phyloP scores from a whole-genome alignment of 2,329 filamentous ascomycete species.

The Hortaea sp. region DNA sequence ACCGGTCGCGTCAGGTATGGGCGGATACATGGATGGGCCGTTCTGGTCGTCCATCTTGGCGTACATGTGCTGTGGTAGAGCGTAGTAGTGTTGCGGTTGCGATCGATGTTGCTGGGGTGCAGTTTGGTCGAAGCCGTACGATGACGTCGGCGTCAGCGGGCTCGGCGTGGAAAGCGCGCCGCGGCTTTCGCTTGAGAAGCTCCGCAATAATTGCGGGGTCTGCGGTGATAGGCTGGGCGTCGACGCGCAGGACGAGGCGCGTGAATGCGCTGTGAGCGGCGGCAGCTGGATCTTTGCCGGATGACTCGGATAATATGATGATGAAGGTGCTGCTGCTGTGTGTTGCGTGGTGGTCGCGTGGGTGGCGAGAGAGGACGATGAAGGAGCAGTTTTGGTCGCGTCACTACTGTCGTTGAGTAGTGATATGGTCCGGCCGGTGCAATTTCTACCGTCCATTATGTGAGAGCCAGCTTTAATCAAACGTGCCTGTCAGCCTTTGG shows the following conservation, averaged over 20 bases:
- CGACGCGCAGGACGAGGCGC: constrained; percentile 32
- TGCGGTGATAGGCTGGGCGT: constrained; percentile 37
- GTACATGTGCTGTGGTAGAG: constrained; percentile 9
- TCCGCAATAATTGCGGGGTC: constrained; percentile 25
- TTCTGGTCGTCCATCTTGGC: constrained; percentile 26
- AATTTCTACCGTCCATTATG: constrained; percentile 44
- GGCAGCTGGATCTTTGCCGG: constrained; percentile 14
- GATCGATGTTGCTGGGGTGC: not conserved
- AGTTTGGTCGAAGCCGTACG: constrained; percentile 14
- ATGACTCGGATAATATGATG: not conserved
- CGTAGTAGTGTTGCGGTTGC: constrained; percentile 7
- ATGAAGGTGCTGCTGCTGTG: too few species aligned
- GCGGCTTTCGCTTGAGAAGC: constrained; percentile 34
- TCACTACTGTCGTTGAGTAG: constrained; percentile 39
- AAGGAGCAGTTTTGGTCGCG: constrained; percentile 6
- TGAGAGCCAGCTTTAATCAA: constrained; percentile 16
- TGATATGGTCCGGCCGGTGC: constrained; percentile 40
- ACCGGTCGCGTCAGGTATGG: constrained; percentile 24
- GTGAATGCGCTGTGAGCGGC: constrained; percentile 11
- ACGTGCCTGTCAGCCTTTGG: too few species aligned
- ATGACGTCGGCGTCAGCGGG: constrained; percentile 35
- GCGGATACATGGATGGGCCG: constrained; percentile 23
- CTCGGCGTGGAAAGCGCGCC: constrained; percentile 32
- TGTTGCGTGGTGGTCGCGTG: too few species aligned
- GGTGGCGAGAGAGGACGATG: not conserved